A percentile compares a stretch with the other conserved stretches of the same genome.
Conservation (phyloP, 129 eudicot genomes). For the Flaveria trinervia region DNA sequence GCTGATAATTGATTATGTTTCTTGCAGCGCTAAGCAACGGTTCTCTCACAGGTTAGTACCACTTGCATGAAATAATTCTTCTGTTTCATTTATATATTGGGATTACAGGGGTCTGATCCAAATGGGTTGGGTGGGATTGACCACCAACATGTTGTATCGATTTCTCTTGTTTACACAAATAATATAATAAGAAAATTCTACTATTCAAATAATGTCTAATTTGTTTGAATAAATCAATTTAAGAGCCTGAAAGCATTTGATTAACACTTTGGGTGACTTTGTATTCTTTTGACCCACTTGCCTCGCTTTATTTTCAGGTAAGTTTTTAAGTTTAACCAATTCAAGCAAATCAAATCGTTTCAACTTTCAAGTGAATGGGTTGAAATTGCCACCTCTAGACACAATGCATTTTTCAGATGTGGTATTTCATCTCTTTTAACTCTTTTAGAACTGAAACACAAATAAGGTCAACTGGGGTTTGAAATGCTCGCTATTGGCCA, state of each 20-base stretch:
- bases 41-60: slow-evolving; percentile 68
- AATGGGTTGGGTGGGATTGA: background rate
- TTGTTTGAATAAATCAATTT: background rate
- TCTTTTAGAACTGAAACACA: background rate
- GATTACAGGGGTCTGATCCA: background rate
- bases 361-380: background rate
- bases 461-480: background rate
- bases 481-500: background rate
- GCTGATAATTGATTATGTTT: slow-evolving; percentile 29
- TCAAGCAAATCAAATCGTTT: background rate
- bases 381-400: background rate
- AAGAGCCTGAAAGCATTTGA: slow-evolving; percentile 1
- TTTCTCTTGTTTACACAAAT: background rate
- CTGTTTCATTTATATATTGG: background rate
- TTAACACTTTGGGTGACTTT: background rate
- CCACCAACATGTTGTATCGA: background rate
- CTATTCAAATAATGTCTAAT: background rate
- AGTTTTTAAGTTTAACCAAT: background rate
- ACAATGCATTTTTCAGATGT: background rate
- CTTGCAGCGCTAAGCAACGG: slow-evolving; percentile 64
- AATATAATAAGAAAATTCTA: background rate
- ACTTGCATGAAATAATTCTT: slow-evolving; percentile 2
- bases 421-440: slow-evolving; percentile 6
- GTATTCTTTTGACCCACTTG: background rate
- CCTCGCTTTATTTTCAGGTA: background rate